phyloP scores from a whole-genome alignment of 176 grass and related monocot genomes.

The Lolium perenne region DNA sequence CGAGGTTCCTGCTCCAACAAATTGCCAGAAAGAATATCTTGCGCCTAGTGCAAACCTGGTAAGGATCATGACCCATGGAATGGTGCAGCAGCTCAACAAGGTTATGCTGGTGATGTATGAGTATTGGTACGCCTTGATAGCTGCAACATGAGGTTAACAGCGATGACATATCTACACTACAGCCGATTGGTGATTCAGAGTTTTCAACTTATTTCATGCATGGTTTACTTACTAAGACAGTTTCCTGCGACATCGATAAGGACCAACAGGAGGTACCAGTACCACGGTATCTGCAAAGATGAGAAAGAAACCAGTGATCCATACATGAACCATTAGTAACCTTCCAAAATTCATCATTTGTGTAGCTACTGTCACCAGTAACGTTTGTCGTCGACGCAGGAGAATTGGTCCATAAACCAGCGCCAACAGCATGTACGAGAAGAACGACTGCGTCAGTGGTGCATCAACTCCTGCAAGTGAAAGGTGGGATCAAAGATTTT shows the following conservation, averaged over 20 bases:
- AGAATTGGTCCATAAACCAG: slow-evolving; percentile 55
- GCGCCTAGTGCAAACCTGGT: slow-evolving; percentile 56
- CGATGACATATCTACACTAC: not conserved
- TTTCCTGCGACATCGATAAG: slow-evolving; percentile 66
- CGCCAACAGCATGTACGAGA: slow-evolving; percentile 52
- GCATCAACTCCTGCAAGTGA: slow-evolving; percentile 47
- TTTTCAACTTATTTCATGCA: not conserved
- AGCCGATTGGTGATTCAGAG: not conserved
- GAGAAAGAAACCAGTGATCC: not conserved
- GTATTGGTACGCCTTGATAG: slow-evolving; percentile 58
- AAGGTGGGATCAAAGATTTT: not conserved
- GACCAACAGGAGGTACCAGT: slow-evolving; percentile 64
- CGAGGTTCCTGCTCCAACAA: slow-evolving; percentile 51
- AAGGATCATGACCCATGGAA: slow-evolving; percentile 63
- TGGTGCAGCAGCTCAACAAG: slow-evolving; percentile 56
- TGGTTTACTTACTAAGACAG: slow-evolving; percentile 51
- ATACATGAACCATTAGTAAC: not conserved
- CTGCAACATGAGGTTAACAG: slow-evolving; percentile 39
- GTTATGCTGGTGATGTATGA: slow-evolving; percentile 65
- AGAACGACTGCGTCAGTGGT: slow-evolving; percentile 64
- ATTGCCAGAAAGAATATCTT: slow-evolving; percentile 52
- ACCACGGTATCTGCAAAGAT: slow-evolving; percentile 64
- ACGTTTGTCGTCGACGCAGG: slow-evolving; percentile 38
- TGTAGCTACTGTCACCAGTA: slow-evolving; percentile 38
- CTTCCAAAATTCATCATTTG: not conserved